Evolutionary conservation across 1,139 yeast species (phyloP), one percentile per base, ranked within the genome.

Genomic region (Lodderomyces parapsilosis): DNA sequence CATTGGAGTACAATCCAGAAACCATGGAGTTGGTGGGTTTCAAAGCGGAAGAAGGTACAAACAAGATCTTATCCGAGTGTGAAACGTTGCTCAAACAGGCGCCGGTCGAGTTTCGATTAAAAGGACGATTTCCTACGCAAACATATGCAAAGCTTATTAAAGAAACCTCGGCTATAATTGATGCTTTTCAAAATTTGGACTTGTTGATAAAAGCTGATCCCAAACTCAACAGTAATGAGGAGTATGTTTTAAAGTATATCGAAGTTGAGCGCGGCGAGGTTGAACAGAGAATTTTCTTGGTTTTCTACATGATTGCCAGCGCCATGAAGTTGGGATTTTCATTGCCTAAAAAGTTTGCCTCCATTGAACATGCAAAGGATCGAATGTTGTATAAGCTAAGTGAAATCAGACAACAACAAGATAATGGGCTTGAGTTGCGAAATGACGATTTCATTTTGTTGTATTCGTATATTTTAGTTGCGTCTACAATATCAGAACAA

Each of bases 301-400:
- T 83, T 6, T 86, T 87, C 56, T 86, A 86, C 65, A 82, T 86
- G 80, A 72, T 86, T 10, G 84, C 95, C 2, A 81, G 93, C 27
- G 86, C 95, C 0, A 71, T 87, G 68, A 76, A 80, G 43, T 65
- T 88, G 19, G 90, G 90, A 2, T 79, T 86, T 48, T 95, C 96
- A 1, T 59, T 86, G 23, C 94, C 95, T 0, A 78, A 76, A 28
- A 83, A 82, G 52, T 83, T 91, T 4, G 94, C 94, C 0, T 81
- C 89, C 0, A 83, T 89, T 0, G 87, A 80, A 40, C 87, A 83
- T 58, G 86, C 95, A 0, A 79, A 82, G 54, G 88, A 83, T 49
- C 64, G 91, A 30, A 71, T 87, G 67, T 68, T 86, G 52, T 76
- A 72, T 38, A 86, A 85, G 53, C 67, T 86, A 50, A 78, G 76